These are phyloP conservation scores for Penicillium fimorum DNA, from an alignment of 495 filamentous ascomycete species.

Conservation along the genomic window DNA sequence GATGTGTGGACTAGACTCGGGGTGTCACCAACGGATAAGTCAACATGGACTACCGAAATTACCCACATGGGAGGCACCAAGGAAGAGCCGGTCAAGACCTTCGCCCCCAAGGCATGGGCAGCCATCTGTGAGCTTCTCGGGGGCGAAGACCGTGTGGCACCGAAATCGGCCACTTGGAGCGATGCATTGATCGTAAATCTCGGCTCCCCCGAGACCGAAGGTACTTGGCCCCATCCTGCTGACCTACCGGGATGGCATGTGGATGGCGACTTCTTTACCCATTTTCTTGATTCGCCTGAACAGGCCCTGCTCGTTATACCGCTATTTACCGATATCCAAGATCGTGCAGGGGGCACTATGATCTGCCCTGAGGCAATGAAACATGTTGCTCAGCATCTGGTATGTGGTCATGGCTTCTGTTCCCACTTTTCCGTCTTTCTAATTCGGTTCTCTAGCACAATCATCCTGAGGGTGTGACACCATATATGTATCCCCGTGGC, in stretches of 20 bases:
- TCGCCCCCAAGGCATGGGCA: constrained; percentile 67
- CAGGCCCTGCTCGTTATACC: constrained; percentile 71
- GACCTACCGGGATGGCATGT: constrained; percentile 68
- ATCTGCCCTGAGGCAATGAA: constrained; percentile 60
- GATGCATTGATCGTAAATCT: constrained; percentile 75
- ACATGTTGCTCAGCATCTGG: constrained; percentile 56
- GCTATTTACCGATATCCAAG: constrained; percentile 62
- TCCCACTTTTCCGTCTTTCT: not conserved
- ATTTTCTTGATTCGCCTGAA: constrained; percentile 72
- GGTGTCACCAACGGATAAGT: constrained; percentile 62
- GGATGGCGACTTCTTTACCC: constrained; percentile 74
- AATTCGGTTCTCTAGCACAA: constrained; percentile 36
- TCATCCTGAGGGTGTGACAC: constrained; percentile 67
- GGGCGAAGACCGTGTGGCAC: constrained; percentile 57
- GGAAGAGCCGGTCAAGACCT: constrained; percentile 50
- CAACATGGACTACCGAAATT: constrained; percentile 61
- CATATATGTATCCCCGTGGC: constrained; percentile 59
- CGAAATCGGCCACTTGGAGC: constrained; percentile 55
- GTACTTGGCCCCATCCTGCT: constrained; percentile 45
- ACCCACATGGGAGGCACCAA: constrained; percentile 65
- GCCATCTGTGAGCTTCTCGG: constrained; percentile 71
- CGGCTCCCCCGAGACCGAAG: constrained; percentile 55
- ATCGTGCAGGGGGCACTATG: constrained; percentile 65
- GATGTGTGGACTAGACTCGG: constrained; percentile 70
- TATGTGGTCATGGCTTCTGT: constrained; percentile 10